Percentiles rank a stretch among this genome's conserved stretches.
phyloP scores from a whole-genome alignment of 1,139 yeast genomes.

The Nakaseomyces sp. region DNA sequence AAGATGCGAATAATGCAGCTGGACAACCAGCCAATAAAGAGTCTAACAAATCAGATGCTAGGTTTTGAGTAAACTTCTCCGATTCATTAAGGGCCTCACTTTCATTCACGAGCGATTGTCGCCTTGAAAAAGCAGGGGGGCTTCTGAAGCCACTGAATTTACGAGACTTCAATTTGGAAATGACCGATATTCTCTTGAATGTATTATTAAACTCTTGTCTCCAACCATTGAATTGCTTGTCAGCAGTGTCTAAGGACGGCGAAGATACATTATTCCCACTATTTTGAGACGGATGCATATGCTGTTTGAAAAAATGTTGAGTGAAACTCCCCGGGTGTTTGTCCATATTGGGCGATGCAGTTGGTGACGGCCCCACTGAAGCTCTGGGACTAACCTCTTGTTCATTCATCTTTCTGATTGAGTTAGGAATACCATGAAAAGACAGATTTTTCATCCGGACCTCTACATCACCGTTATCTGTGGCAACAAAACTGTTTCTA shows the following conservation, averaged over 20 bases:
- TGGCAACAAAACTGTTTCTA: neutral
- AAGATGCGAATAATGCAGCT: slow-evolving; percentile 66
- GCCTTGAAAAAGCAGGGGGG: slow-evolving; percentile 1
- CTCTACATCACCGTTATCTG: slow-evolving; percentile 10
- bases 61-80: slow-evolving; percentile 29
- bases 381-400: neutral
- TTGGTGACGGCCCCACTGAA: slow-evolving; percentile 13
- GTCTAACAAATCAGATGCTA: slow-evolving; percentile 58
- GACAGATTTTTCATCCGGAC: slow-evolving; percentile 22
- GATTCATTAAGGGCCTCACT: slow-evolving; percentile 12
- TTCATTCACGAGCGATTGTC: slow-evolving; percentile 3
- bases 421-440: slow-evolving; percentile 25
- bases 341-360: slow-evolving; percentile 9
- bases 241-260: neutral
- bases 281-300: neutral
- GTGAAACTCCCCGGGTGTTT: neutral
- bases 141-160: slow-evolving; percentile 5
- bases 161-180: slow-evolving; percentile 20
- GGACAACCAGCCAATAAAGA: slow-evolving; percentile 70
- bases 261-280: neutral
- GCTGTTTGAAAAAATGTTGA: neutral
- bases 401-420: slow-evolving; percentile 10
- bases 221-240: slow-evolving; percentile 20
- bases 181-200: slow-evolving; percentile 21
- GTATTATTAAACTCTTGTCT: slow-evolving; percentile 27